Base-by-base conservation (phyloP, 2,329 filamentous ascomycete genomes). In the Aspergillus tamarii region DNA sequence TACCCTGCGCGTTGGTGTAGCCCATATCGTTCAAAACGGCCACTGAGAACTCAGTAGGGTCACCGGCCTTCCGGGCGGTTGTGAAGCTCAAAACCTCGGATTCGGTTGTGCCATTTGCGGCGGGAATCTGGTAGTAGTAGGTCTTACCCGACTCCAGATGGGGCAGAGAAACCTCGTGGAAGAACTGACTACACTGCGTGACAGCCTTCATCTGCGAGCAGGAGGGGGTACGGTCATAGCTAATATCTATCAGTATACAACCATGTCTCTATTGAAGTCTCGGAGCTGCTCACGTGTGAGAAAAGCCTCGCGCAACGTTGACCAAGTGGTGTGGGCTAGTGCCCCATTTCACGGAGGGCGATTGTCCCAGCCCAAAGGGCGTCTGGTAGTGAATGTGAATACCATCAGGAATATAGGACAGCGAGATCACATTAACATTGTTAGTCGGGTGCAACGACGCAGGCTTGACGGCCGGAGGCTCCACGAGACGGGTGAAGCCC, bases 331-430 rank as follows among this genome's bases (percentile, higher is more conserved):
- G 48, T 1, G 75, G 70, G 60, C 66, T 64, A 36, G 68, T 74
- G 12, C 84, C 84, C 80, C 81, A 85, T 21, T 75, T 72, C 4
- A 85, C 74, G 1, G 76, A 71, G 0, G 84, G 83, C 5, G 73
- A 66, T n/a, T 68, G 70, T 16, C 80, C 81, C n/a, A 85, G 72
- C 8, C 84, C 83, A 66, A 85, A 85, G 0, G 84, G 82, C 0
- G 84, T 85, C 73, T 85, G 84, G 70, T 80, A 85, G 72, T 85
- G 83, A 61, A 85, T 78, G 69, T 83, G 84, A 69, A 85, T 81
- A 39, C 83, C 84, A 57, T 76, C 71, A 1, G 82, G 82, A 2
- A 84, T 64, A 64, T 84, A 85, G 1, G 83, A 76, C 62, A 84
- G 66, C 5, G 80, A 79, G 61, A 85, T 83, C 43, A 85, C 83